Evolutionary conservation across 768 basidiomycete genomes (phyloP), one percentile per base, ranked within the genome.

Genomic region (Tylopilus cervinicoccineus): DNA sequence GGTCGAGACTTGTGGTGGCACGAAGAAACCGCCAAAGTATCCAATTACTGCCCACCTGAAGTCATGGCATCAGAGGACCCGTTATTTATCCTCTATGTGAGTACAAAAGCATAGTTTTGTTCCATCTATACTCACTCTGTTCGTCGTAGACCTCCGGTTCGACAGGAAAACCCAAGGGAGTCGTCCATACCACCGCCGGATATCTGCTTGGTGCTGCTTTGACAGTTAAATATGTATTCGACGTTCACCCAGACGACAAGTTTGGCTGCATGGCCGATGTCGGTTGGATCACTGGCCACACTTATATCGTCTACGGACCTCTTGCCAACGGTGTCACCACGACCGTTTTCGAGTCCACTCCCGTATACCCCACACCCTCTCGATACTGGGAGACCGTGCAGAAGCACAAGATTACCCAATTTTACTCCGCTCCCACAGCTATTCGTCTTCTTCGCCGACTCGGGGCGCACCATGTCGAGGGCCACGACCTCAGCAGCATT

Each of bases 181-280:
- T 96, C 48, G 92, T 97, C 17, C 88, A 92, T 65, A 88, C 87
- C 42, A 90, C 88, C 9, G 88, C 71, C 11, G 88, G 88, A 24
- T 99, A 98, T 73, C 82, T 95, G 49, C 88, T 98, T 45, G 83
- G 94, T 57, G 93, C 91, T 0, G 83, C 91, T 1, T 63, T 97
- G 50, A 94, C 95, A 22, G 83, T 96, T 68, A 96, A 97, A 72
- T 97, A 95, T 67, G 91, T 96, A 53, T 99, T 97, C 64, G 95
- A 99, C 66, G 81, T 97, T 19, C 95, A 99, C 68, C 84, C 87
- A n/a, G 93, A 89, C 51, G 95, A 97, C 72, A 84, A 78, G 57
- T 97, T 94, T 67, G 96, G 86, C 2, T 98, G 95, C 75, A 93
- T 97, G 94, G 95, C 95, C 48, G 95, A 99, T 63, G 79, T 99